phyloP scores from a whole-genome alignment of 257 asterid genomes.

The Haberlea rhodopensis region DNA sequence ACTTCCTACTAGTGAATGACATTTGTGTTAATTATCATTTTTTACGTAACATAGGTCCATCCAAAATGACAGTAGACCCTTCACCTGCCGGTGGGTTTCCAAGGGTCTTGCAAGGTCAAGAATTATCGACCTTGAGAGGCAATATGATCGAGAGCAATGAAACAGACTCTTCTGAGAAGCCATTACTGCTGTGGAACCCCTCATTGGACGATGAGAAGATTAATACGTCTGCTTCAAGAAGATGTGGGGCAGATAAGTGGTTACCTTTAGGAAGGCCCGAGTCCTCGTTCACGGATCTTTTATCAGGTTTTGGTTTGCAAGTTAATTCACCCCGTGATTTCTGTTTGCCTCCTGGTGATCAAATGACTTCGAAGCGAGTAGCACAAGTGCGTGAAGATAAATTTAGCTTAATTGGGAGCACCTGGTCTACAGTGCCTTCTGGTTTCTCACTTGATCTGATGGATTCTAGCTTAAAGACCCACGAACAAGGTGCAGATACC shows the following conservation, averaged over 20 bases:
- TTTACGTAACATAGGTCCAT: constrained; percentile 41
- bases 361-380: constrained; percentile 41
- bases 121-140: constrained; percentile 73
- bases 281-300: constrained; percentile 67
- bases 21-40: constrained; percentile 15
- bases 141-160: too few species aligned
- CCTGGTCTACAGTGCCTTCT: constrained; percentile 54
- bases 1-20: background rate
- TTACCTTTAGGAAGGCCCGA: constrained; percentile 65
- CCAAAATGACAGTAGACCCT: constrained; percentile 69
- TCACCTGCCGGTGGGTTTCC: constrained; percentile 58
- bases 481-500: constrained; percentile 38
- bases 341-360: constrained; percentile 42
- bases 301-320: constrained; percentile 80
- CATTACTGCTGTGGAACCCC: constrained; percentile 42
- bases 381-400: constrained; percentile 58
- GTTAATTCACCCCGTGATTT: constrained; percentile 44
- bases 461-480: constrained; percentile 53
- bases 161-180: constrained; percentile 68
- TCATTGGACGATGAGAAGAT: constrained; percentile 59
- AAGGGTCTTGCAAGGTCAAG: constrained; percentile 98
- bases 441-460: constrained; percentile 65
- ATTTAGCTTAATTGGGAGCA: constrained; percentile 45
- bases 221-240: constrained; percentile 47
- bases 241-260: constrained; percentile 58